A percentile compares a stretch with the other conserved stretches of the same genome.
Evolutionary conservation across 2,329 filamentous ascomycete genomes (phyloP).

Genomic region (Trichocomaceae sp.): DNA sequence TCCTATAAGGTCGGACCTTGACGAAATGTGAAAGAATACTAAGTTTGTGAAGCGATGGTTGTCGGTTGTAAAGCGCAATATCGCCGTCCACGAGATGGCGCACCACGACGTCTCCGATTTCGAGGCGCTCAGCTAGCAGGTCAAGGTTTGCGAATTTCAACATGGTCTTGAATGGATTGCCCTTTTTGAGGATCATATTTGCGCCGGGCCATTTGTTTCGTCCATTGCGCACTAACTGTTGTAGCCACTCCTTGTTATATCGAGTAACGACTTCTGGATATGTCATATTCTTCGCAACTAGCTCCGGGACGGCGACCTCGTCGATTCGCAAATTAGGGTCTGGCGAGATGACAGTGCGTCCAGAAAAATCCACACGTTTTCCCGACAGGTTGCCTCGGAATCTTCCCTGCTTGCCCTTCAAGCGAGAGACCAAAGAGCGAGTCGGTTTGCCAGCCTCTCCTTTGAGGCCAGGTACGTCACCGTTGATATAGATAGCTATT

Average conservation of each 20-base stretch:
- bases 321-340: slow-evolving; percentile 92
- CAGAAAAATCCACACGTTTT: slow-evolving; percentile 98
- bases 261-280: slow-evolving; percentile 84
- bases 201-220: slow-evolving; percentile 78
- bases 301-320: slow-evolving; percentile 81
- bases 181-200: slow-evolving; percentile 69
- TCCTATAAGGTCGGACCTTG: slow-evolving; percentile 90
- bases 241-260: slow-evolving; percentile 79
- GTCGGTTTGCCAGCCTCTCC: slow-evolving; percentile 81
- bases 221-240: slow-evolving; percentile 67
- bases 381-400: slow-evolving; percentile 96
- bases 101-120: slow-evolving; percentile 82
- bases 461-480: slow-evolving; percentile 87
- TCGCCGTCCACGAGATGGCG: slow-evolving; percentile 93
- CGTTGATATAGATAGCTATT: slow-evolving; percentile 97
- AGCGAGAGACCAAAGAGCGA: slow-evolving; percentile 84
- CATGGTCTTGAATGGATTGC: slow-evolving; percentile 63
- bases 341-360: slow-evolving; percentile 92
- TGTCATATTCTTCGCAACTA: slow-evolving; percentile 94
- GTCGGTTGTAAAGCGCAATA: slow-evolving; percentile 94
- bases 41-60: slow-evolving; percentile 95
- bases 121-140: slow-evolving; percentile 64
- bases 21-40: slow-evolving; percentile 96
- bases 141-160: slow-evolving; percentile 69
- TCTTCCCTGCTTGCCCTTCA: slow-evolving; percentile 95